A percentile compares a stretch with the other conserved stretches of the same genome.
Conservation (phyloP, 2,329 filamentous ascomycete genomes). For the Pyrenophora tritici-repentis region DNA sequence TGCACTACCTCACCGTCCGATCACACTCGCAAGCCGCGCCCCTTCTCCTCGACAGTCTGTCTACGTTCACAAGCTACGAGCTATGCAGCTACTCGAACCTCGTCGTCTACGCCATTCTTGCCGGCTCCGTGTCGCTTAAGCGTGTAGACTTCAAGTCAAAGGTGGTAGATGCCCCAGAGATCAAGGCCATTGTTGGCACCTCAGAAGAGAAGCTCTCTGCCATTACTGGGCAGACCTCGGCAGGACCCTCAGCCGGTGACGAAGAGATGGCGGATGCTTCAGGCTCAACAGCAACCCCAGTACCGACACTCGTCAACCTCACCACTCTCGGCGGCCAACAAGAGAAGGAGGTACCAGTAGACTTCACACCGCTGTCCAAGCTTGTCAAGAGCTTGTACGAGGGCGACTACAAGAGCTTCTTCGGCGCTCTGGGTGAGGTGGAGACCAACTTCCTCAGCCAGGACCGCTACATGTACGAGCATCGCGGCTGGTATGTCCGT, state of each 20-base stretch:
- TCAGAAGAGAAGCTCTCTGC: conserved; percentile 86
- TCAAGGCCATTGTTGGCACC: conserved; percentile 93
- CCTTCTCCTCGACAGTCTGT: conserved; percentile 92
- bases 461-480: conserved; percentile 94
- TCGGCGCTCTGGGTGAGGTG: conserved; percentile 83
- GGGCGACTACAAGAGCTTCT: conserved; percentile 93
- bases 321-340: conserved; percentile 81
- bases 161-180: conserved; percentile 97
- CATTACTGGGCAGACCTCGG: conserved; percentile 77
- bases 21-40: conserved; percentile 89
- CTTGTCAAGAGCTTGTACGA: conserved; percentile 91
- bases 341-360: conserved; percentile 79
- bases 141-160: conserved; percentile 99
- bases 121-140: conserved; percentile 91
- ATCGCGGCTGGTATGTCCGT: conserved; percentile 95
- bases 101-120: conserved; percentile 93
- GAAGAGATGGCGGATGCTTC: conserved; percentile 71
- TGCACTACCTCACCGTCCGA: conserved; percentile 89
- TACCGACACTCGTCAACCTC: conserved; percentile 81
- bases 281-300: conserved; percentile 55
- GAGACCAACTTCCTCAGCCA: conserved; percentile 93
- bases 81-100: conserved; percentile 95
- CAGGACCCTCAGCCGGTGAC: conserved; percentile 76
- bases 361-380: conserved; percentile 86
- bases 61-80: conserved; percentile 98